Evolutionary conservation across 2,329 filamentous ascomycete genomes (phyloP).

Genomic region (Phialemoniopsis sp.): DNA sequence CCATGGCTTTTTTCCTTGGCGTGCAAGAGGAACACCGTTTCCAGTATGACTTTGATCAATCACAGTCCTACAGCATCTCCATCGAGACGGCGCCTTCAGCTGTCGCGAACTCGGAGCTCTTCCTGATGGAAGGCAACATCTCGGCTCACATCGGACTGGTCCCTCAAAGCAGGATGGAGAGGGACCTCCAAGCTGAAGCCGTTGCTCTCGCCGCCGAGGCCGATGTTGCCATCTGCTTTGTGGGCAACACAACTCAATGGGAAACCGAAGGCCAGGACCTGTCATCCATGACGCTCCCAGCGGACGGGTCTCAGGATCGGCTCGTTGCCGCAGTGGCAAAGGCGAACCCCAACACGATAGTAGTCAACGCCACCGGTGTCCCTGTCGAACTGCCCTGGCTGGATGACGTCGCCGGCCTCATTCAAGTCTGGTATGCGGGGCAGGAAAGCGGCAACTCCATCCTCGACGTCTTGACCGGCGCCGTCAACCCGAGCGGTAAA

Average conservation of each 20-base stretch:
- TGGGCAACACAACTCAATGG: constrained; percentile 47
- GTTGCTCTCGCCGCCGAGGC: constrained; percentile 34
- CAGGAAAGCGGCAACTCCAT: constrained; percentile 66
- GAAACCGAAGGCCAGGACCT: constrained; percentile 25
- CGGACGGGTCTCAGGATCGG: constrained; percentile 14
- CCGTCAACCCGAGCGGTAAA: constrained; percentile 61
- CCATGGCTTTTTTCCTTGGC: constrained; percentile 28
- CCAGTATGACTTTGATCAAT: constrained; percentile 6
- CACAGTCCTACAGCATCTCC: too few species aligned
- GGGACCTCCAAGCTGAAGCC: too few species aligned
- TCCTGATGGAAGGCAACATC: too few species aligned
- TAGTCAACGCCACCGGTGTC: constrained; percentile 59
- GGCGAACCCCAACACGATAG: constrained; percentile 52
- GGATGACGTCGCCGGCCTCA: constrained; percentile 25
- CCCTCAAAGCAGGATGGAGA: too few species aligned
- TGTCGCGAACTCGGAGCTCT: constrained; percentile 18
- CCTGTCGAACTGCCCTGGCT: constrained; percentile 53
- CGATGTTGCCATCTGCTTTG: constrained; percentile 52
- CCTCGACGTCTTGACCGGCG: constrained; percentile 62
- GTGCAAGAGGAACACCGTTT: constrained; percentile 25
- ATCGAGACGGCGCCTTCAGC: constrained; percentile 13
- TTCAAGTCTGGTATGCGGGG: constrained; percentile 50
- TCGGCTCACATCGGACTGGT: too few species aligned
- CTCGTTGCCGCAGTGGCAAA: constrained; percentile 47
- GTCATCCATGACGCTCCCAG: constrained; percentile 12